Percentiles rank a stretch among this genome's conserved stretches.
phyloP scores from a whole-genome alignment of 1,139 yeast species.

The Geotrichum citri-aurantii region DNA sequence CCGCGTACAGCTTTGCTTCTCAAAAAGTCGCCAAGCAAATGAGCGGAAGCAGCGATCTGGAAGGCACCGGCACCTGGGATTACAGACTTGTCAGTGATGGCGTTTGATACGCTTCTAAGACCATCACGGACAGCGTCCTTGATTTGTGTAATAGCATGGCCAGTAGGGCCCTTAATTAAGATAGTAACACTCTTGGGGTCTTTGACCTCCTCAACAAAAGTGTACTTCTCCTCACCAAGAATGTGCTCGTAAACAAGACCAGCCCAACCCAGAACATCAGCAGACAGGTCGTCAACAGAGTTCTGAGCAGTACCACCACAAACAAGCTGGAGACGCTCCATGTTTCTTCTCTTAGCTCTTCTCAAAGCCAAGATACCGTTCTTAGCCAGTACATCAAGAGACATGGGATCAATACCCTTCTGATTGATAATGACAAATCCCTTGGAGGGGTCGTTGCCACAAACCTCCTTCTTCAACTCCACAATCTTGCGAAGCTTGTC shows the following conservation, averaged over 20 bases:
- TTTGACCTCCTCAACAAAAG: slow-evolving; percentile 87
- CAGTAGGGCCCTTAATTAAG: slow-evolving; percentile 87
- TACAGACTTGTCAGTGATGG: slow-evolving; percentile 73
- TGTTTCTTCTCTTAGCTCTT: slow-evolving; percentile 97
- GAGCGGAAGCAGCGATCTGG: slow-evolving; percentile 73
- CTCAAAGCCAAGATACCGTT: slow-evolving; percentile 90
- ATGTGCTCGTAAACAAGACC: slow-evolving; percentile 90
- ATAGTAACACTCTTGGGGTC: slow-evolving; percentile 91
- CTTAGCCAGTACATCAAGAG: slow-evolving; percentile 88
- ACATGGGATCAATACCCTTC: slow-evolving; percentile 98
- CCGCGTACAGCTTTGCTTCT: slow-evolving; percentile 62
- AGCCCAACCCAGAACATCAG: slow-evolving; percentile 79
- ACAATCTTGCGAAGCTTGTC: slow-evolving; percentile 87
- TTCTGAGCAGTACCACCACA: slow-evolving; percentile 98
- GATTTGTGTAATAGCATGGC: slow-evolving; percentile 81
- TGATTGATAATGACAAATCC: slow-evolving; percentile 96
- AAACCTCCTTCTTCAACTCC: slow-evolving; percentile 86
- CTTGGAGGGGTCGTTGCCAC: slow-evolving; percentile 64
- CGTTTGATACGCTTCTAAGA: slow-evolving; percentile 87
- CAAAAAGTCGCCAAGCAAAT: slow-evolving; percentile 45
- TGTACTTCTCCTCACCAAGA: slow-evolving; percentile 95
- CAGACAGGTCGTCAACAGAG: slow-evolving; percentile 89
- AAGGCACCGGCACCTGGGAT: slow-evolving; percentile 98
- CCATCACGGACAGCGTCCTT: slow-evolving; percentile 98
- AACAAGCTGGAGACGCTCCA: slow-evolving; percentile 95